phyloP scores from a whole-genome alignment of 345 rosid species.

The Eucalyptus curtisii region DNA sequence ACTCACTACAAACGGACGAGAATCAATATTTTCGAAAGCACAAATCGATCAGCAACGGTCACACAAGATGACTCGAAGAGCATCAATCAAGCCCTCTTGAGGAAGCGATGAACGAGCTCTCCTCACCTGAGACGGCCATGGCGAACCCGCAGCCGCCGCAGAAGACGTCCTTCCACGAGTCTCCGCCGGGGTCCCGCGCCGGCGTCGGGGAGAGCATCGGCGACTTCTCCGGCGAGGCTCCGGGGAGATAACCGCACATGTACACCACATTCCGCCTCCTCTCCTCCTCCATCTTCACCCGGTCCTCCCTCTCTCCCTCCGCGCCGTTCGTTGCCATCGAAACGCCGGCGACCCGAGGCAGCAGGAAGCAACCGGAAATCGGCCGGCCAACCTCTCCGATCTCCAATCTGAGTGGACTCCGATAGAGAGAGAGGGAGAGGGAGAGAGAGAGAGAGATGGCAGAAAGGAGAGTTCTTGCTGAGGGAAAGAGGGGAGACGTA shows the following conservation, averaged over 20 bases:
- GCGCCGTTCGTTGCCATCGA: constrained; percentile 13
- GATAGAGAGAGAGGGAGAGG: neutral
- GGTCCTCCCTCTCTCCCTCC: constrained; percentile 1
- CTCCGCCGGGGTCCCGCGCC: constrained; percentile 20
- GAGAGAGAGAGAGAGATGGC: neutral
- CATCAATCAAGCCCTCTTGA: neutral
- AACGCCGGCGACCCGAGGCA: neutral
- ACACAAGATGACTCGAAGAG: neutral
- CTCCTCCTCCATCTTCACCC: constrained; percentile 21
- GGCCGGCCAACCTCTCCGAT: neutral
- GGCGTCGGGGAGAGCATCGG: constrained; percentile 38
- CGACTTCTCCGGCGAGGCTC: constrained; percentile 48
- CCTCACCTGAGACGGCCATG: constrained; percentile 69
- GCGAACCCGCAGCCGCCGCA: constrained; percentile 90
- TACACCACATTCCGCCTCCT: constrained; percentile 20
- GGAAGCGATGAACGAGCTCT: neutral
- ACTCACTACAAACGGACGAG: neutral
- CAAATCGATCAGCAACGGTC: neutral
- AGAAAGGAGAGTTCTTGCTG: neutral
- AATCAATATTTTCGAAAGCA: neutral
- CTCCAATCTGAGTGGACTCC: neutral
- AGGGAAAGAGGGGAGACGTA: constrained; percentile 6
- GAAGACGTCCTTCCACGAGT: constrained; percentile 61
- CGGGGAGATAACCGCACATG: constrained; percentile 80
- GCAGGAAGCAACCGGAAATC: neutral